Evolutionary conservation across 2,329 filamentous ascomycete genomes (phyloP).

Genomic region (Xylariaceae sp.): DNA sequence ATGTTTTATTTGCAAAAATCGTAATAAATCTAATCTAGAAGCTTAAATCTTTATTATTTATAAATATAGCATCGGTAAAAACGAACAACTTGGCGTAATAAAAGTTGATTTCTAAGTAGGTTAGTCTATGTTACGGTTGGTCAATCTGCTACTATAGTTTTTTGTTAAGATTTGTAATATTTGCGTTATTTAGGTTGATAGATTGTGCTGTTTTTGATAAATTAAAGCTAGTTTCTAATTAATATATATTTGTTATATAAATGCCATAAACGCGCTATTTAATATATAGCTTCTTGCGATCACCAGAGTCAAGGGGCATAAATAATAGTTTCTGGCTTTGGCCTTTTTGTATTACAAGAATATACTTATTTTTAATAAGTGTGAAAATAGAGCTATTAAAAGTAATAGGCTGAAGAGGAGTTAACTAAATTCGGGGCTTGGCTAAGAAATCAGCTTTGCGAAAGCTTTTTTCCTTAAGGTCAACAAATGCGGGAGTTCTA

Average conservation of each 20-base stretch:
- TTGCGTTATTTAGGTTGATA: neutral
- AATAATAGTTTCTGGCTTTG: neutral
- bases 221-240: neutral
- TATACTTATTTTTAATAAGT: neutral
- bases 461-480: neutral
- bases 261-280: neutral
- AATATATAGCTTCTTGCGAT: neutral
- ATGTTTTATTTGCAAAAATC: neutral
- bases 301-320: neutral
- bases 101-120: neutral
- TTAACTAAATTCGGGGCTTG: neutral
- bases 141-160: neutral
- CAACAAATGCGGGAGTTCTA: neutral
- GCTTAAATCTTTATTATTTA: neutral
- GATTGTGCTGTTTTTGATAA: neutral
- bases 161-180: neutral
- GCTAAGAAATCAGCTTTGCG: neutral
- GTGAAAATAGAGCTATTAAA: neutral
- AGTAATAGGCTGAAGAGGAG: neutral
- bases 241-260: constrained; percentile 1
- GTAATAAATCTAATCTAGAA: neutral
- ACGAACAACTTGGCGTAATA: neutral
- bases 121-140: neutral
- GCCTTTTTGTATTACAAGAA: neutral
- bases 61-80: neutral